Percentiles rank a stretch among this genome's conserved stretches.
Conservation (phyloP, 2,329 filamentous ascomycete genomes). For the Sporothrix euskadiensis region DNA sequence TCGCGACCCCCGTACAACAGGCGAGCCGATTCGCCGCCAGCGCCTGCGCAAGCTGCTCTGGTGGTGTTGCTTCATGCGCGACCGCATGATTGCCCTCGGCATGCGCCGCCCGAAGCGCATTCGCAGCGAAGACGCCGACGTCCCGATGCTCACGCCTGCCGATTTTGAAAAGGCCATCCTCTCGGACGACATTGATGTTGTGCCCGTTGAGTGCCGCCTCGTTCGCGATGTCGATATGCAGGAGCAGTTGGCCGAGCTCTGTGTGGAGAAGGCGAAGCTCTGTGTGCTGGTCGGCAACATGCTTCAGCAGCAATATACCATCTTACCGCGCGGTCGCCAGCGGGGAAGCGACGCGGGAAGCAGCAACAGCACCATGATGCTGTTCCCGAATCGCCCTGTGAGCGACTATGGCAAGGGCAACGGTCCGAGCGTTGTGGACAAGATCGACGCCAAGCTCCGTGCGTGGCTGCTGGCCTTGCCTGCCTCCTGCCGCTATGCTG, state of each 20-base stretch:
- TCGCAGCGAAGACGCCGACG: conserved; percentile 90
- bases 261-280: conserved; percentile 86
- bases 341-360: conserved; percentile 51
- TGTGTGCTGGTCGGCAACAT: conserved; percentile 89
- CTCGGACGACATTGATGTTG: conserved; percentile 65
- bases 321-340: conserved; percentile 79
- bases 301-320: conserved; percentile 87
- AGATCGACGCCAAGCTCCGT: conserved; percentile 76
- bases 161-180: conserved; percentile 80
- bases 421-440: conserved; percentile 68
- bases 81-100: conserved; percentile 86
- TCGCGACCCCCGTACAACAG: conserved; percentile 73
- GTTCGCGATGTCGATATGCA: conserved; percentile 73
- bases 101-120: conserved; percentile 92
- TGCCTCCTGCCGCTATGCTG: conserved; percentile 67
- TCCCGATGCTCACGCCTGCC: conserved; percentile 79
- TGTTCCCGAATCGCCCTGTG: conserved; percentile 83
- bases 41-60: conserved; percentile 93
- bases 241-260: conserved; percentile 78
- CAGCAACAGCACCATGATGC: conserved; percentile 78
- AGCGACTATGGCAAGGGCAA: conserved; percentile 54
- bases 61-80: conserved; percentile 97
- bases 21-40: conserved; percentile 71
- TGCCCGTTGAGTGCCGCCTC: conserved; percentile 69
- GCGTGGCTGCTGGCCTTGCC: conserved; percentile 76